phyloP scores from a whole-genome alignment of 495 filamentous ascomycete species.

The Lasiosphaeris hirsuta region DNA sequence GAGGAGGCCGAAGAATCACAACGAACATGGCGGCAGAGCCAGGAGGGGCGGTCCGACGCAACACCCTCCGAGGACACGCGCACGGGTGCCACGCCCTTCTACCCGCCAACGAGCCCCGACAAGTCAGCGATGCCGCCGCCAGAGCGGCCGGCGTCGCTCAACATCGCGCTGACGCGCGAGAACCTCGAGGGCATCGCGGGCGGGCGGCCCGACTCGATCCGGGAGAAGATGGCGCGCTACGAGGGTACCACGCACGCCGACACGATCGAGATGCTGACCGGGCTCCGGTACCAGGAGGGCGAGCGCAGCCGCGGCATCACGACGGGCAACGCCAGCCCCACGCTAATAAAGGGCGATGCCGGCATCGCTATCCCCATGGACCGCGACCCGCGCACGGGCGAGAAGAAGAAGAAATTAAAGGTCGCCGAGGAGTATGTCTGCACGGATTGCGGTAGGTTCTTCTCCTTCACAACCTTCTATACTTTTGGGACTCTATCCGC shows the following conservation, averaged over 20 bases:
- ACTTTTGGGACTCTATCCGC: neutral
- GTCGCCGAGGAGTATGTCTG: conserved; percentile 92
- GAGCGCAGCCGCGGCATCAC: conserved; percentile 87
- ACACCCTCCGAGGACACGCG: conserved; percentile 47
- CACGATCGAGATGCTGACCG: conserved; percentile 91
- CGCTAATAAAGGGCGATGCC: conserved; percentile 78
- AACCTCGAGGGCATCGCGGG: conserved; percentile 74
- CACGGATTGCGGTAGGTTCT: conserved; percentile 74
- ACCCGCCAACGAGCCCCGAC: conserved; percentile 9
- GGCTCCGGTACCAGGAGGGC: conserved; percentile 81
- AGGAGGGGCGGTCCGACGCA: conserved; percentile 53
- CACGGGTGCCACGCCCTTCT: conserved; percentile 12
- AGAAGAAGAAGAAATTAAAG: conserved; percentile 87
- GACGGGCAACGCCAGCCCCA: conserved; percentile 75
- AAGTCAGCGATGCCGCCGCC: conserved; percentile 63
- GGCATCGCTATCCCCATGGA: conserved; percentile 81
- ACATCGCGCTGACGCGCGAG: conserved; percentile 66
- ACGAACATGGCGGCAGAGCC: conserved; percentile 48
- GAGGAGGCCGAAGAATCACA: conserved; percentile 63
- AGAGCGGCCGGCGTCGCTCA: conserved; percentile 57
- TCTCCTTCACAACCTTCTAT: neutral
- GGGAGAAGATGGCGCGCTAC: conserved; percentile 71
- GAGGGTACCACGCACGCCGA: conserved; percentile 76
- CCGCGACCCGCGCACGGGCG: conserved; percentile 62
- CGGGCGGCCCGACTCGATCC: conserved; percentile 67